Percentiles rank a stretch among this genome's conserved stretches.
phyloP scores from a whole-genome alignment of 169 alveolate species.

The Babesia caballi region DNA sequence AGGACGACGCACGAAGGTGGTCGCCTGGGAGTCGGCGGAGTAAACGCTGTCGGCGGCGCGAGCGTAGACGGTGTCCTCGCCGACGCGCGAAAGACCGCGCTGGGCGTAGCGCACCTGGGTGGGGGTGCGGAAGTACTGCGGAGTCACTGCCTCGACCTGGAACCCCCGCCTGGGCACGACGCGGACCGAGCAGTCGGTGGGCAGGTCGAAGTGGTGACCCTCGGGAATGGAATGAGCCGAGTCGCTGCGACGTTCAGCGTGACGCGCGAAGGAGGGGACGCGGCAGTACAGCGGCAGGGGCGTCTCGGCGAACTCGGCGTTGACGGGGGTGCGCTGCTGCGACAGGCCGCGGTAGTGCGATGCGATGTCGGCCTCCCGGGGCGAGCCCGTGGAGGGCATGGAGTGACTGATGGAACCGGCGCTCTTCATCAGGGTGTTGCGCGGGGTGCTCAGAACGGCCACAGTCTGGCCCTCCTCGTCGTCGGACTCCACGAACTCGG shows the following conservation, averaged over 20 bases:
- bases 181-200: neutral
- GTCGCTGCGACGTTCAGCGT: neutral
- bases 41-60: neutral
- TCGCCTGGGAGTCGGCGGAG: neutral
- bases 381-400: neutral
- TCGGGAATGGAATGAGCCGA: neutral
- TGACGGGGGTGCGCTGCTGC: neutral
- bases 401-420: neutral
- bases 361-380: slow-evolving; percentile 3
- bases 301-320: neutral
- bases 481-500: slow-evolving; percentile 13
- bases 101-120: neutral
- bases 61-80: neutral
- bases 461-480: neutral
- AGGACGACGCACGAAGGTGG: neutral
- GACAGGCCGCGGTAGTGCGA: neutral
- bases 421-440: neutral
- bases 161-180: neutral
- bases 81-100: neutral
- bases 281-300: neutral
- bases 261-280: neutral
- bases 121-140: neutral
- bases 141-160: neutral
- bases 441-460: neutral
- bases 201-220: neutral